Evolutionary conservation across 768 basidiomycete species (phyloP), one percentile per base, ranked within the genome.

Genomic region (Suillus cothurnatus): DNA sequence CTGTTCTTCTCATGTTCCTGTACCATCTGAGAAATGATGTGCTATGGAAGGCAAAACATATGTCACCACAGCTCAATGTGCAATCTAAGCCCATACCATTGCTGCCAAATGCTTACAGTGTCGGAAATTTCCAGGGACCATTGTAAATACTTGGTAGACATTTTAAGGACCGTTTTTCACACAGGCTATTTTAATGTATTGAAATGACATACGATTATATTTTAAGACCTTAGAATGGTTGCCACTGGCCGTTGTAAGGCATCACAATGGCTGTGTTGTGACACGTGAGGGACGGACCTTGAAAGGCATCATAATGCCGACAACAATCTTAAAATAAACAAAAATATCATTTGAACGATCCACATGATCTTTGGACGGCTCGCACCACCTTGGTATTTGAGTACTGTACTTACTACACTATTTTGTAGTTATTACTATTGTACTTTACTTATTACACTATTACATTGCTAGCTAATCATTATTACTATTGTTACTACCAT

Each of bases 151-250:
- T 56, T 56, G 55, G 32, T 56, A 56, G 55, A 56, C 55, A 56
- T 56, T 56, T 56, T 56, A 56, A 56, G 55, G 55, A 36, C 32
- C 21, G 7, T 7, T 52, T 56, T 56, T 56, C 55, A 32, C 55
- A 56, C 31, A 32, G 5, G n/a, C 32, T 14, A 36, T 56, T 56
- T 34, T 56, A 7, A 34, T 5, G 55, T 34, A 56, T 56, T 14
- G n/a, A 1, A 55, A 55, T 56, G 53, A 56, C 32, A 34, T 0
- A 55, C 55, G 0, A 56, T 56, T 34, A 56, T 56, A 56, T 56
- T 56, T 56, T 15, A 34, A 56, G 55, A 36, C 55, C 55, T 56
- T 34, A 56, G 0, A 36, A 56, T 32, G 21, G 34, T 56, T 36
- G 55, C 55, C 21, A 15, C 4, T 11, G 11, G 2, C 5, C 53